Evolutionary conservation across 306 rosid species (phyloP).

Genomic region (Gastrolobium bilobum): DNA sequence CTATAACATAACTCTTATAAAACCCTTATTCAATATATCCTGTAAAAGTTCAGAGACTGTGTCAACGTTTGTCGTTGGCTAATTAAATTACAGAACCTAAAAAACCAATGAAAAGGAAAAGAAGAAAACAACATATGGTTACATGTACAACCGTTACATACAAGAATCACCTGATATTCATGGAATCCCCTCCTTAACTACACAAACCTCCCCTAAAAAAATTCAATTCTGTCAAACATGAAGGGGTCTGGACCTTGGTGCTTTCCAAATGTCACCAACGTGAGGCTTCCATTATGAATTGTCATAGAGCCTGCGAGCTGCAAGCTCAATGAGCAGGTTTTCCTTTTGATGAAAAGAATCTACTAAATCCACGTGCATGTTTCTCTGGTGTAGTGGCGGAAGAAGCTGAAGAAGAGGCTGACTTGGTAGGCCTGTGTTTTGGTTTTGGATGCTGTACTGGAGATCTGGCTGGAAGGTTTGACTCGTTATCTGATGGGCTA

Average conservation of each 20-base stretch:
- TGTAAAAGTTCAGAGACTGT: conserved; percentile 57
- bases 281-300: conserved; percentile 43
- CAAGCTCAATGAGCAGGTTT: conserved; percentile 72
- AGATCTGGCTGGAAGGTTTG: conserved; percentile 61
- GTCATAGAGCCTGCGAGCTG: conserved; percentile 48
- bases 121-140: conserved; percentile 62
- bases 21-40: conserved; percentile 56
- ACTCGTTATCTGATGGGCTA: conserved; percentile 74
- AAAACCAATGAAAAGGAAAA: conserved; percentile 34
- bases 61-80: conserved; percentile 51
- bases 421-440: conserved; percentile 78
- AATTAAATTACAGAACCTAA: conserved; percentile 57
- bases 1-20: too few relatives aligned
- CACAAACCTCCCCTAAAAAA: conserved; percentile 62
- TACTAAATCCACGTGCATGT: conserved; percentile 81
- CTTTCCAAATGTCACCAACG: conserved; percentile 54
- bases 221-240: conserved; percentile 51
- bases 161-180: conserved; percentile 62
- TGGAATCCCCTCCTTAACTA: conserved; percentile 51
- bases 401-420: conserved; percentile 80
- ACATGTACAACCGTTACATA: conserved; percentile 85
- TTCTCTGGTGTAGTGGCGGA: conserved; percentile 89
- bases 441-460: conserved; percentile 69
- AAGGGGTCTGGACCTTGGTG: conserved; percentile 50
- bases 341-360: conserved; percentile 94